These are phyloP conservation scores for Melianthus villosus DNA, from an alignment of 441 rosid genomes.

Conservation along the genomic window DNA sequence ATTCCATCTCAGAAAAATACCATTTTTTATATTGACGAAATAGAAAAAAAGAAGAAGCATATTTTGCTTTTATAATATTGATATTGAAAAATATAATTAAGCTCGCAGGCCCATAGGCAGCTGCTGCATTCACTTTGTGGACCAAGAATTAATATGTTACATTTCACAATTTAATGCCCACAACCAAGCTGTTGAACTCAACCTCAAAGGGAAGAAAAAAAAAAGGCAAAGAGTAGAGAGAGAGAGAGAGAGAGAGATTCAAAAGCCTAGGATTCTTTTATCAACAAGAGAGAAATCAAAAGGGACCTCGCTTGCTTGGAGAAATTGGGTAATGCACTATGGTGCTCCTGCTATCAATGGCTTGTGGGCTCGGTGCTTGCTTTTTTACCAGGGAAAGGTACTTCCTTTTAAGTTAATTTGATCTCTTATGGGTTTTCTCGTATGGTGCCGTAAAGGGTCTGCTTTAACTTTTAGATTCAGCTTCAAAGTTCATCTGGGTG, in stretches of 20 bases:
- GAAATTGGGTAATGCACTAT: conserved; percentile 27
- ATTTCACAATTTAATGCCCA: too few species aligned
- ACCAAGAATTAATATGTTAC: too few species aligned
- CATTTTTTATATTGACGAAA: too few species aligned
- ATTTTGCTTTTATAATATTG: too few species aligned
- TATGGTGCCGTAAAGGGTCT: conserved; percentile 11
- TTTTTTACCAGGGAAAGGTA: conserved; percentile 31
- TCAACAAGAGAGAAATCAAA: conserved; percentile 5
- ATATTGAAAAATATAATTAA: too few species aligned
- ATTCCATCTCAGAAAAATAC: too few species aligned
- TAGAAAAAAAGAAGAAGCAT: too few species aligned
- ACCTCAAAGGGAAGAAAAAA: too few species aligned
- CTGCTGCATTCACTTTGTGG: too few species aligned
- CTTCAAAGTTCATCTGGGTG: conserved; percentile 7
- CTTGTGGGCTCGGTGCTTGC: conserved; percentile 43
- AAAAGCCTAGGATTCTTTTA: conserved; percentile 33
- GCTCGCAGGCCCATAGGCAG: too few species aligned
- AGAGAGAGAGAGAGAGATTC: conserved; percentile 1
- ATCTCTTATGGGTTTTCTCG: conserved; percentile 9
- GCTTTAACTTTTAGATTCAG: conserved; percentile 12
- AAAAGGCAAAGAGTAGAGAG: too few species aligned
- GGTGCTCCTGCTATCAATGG: conserved; percentile 15
- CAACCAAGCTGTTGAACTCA: too few species aligned
- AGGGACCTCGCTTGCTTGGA: conserved; percentile 10
- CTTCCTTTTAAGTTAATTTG: conserved; percentile 16